phyloP scores from a whole-genome alignment of 1,284 basidiomycete genomes.

The Rhodotorula sp. region DNA sequence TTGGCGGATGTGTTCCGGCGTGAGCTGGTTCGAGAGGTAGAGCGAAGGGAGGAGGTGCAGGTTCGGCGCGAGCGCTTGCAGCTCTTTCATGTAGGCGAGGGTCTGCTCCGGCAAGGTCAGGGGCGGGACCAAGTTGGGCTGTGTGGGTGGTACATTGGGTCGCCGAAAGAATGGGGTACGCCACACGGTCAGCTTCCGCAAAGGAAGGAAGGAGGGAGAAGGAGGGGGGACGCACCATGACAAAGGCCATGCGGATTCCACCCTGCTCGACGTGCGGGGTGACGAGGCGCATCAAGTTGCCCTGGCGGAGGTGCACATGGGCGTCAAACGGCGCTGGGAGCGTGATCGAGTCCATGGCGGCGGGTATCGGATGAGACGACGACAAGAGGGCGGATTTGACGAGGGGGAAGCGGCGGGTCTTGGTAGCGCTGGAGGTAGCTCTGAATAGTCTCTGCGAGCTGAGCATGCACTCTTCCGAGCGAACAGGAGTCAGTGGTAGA shows the following conservation, averaged over 20 bases:
- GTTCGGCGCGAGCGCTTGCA: conserved; percentile 71
- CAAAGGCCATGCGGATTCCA: conserved; percentile 88
- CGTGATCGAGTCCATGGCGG: conserved; percentile 43
- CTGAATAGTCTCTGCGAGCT: not conserved
- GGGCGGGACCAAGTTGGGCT: conserved; percentile 95
- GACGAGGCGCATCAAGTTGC: conserved; percentile 74
- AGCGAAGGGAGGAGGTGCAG: conserved; percentile 93
- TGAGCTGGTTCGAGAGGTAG: conserved; percentile 86
- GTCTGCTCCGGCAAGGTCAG: conserved; percentile 82
- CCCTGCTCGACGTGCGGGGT: conserved; percentile 86
- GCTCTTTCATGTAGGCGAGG: conserved; percentile 70
- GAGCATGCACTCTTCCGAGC: not conserved
- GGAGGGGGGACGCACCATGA: conserved; percentile 68
- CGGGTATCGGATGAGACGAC: not conserved
- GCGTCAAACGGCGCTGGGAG: conserved; percentile 73
- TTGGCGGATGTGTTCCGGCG: conserved; percentile 84
- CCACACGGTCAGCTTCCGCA: not conserved
- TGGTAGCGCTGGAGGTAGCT: not conserved
- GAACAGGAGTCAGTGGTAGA: too few relatives aligned
- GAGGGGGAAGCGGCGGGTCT: not conserved
- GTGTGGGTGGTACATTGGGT: conserved; percentile 1
- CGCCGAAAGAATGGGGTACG: not conserved
- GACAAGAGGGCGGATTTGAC: not conserved
- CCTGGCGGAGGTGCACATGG: conserved; percentile 91
- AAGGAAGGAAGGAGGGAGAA: conserved; percentile 8